phyloP scores from a whole-genome alignment of 2,329 filamentous ascomycete species.

The Emericellopsis atlantica region DNA sequence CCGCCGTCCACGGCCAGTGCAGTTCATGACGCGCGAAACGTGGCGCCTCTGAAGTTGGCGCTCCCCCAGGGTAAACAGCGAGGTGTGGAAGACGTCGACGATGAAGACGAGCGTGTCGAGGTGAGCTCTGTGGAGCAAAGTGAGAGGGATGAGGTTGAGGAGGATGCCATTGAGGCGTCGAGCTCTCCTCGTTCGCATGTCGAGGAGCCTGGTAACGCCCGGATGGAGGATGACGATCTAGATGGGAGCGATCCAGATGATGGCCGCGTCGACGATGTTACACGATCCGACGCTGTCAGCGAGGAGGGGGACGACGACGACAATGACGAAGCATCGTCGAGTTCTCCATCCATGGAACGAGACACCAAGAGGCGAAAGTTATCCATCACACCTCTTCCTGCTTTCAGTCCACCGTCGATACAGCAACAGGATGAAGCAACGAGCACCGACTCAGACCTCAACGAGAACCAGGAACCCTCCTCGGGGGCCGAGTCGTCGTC shows the following conservation, averaged over 20 bases:
- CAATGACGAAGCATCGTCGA: too few species aligned
- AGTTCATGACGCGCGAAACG: too few species aligned
- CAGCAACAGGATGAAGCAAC: slow-evolving; percentile 1
- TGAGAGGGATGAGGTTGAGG: background rate
- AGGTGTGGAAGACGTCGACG: slow-evolving; percentile 15
- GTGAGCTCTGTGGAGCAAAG: background rate
- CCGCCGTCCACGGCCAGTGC: slow-evolving; percentile 2
- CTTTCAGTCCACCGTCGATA: slow-evolving; percentile 3
- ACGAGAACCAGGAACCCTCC: background rate
- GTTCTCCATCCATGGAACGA: slow-evolving; percentile 5
- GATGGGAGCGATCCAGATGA: slow-evolving; percentile 6
- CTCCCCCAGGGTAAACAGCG: slow-evolving; percentile 13
- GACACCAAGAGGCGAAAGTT: slow-evolving; percentile 14
- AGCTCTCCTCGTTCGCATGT: background rate
- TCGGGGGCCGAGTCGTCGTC: slow-evolving; percentile 1
- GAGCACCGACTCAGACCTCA: background rate
- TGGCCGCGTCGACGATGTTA: background rate
- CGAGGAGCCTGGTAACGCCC: background rate
- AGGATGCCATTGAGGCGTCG: slow-evolving; percentile 7
- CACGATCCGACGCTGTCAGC: too few species aligned
- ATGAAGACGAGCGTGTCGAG: slow-evolving; percentile 10
- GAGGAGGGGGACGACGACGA: too few species aligned
- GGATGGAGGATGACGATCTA: background rate
- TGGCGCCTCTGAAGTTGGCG: slow-evolving; percentile 1
- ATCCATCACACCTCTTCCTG: slow-evolving; percentile 12